Evolutionary conservation across 768 basidiomycete genomes (phyloP).

Genomic region (Boletus speciosus): DNA sequence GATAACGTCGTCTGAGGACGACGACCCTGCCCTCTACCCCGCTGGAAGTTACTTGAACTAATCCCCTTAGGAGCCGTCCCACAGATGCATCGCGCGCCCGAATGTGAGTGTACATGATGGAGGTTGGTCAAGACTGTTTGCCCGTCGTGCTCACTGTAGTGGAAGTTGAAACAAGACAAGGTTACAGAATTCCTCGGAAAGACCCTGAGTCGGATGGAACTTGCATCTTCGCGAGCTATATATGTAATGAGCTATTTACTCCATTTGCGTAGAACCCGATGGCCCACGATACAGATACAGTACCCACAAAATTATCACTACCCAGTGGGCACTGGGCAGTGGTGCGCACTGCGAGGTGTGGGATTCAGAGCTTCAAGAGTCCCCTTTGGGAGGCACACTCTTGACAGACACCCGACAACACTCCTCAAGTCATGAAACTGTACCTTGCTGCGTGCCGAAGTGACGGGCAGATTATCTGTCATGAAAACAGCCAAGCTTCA

Average conservation of each 20-base stretch:
- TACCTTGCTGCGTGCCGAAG: neutral
- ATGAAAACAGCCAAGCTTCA: neutral
- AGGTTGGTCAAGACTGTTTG: neutral
- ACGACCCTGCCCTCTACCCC: constrained; percentile 15
- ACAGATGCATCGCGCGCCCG: constrained; percentile 14
- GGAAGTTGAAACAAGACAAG: neutral
- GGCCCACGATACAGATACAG: no score
- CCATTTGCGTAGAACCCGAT: no score
- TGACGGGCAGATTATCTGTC: no score
- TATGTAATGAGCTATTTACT: neutral
- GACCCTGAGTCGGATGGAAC: constrained; percentile 13
- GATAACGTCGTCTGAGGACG: constrained; percentile 44
- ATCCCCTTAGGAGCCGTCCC: constrained; percentile 8
- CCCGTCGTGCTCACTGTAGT: neutral
- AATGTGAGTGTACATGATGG: constrained; percentile 16
- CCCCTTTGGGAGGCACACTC: no score
- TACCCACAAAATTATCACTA: no score
- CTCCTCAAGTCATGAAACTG: neutral
- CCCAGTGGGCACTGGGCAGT: no score
- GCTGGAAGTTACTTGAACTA: neutral
- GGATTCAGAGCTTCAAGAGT: no score
- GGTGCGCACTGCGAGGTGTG: no score
- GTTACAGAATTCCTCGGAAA: neutral
- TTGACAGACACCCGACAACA: no score
- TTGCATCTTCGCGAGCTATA: neutral